phyloP scores from a whole-genome alignment of 768 basidiomycete species.

The Mycena maculata region DNA sequence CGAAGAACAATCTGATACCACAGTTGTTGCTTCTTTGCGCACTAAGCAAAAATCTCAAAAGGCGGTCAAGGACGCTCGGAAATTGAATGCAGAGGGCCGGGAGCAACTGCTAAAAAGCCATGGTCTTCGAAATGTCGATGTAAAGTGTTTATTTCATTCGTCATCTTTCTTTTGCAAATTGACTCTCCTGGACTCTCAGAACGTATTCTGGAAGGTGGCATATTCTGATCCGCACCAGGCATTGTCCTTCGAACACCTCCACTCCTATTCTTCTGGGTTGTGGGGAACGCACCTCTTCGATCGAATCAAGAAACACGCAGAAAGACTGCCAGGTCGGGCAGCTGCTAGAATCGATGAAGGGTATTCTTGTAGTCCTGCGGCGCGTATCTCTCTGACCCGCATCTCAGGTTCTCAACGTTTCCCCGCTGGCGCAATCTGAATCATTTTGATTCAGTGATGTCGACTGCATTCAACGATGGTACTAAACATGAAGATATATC shows the following conservation, averaged over 20 bases:
- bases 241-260: conserved; percentile 53
- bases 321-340: conserved; percentile 11
- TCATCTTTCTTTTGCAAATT: not conserved
- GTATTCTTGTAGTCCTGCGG: conserved; percentile 38
- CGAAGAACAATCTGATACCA: conserved; percentile 39
- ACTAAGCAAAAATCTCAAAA: conserved; percentile 30
- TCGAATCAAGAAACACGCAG: conserved; percentile 40
- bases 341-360: conserved; percentile 36
- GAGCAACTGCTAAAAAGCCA: conserved; percentile 39
- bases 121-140: conserved; percentile 39
- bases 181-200: conserved; percentile 41
- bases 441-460: conserved; percentile 42
- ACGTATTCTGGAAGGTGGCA: conserved; percentile 53
- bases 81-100: not conserved
- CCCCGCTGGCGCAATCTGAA: conserved; percentile 49
- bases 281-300: conserved; percentile 43
- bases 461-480: conserved; percentile 47
- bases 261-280: conserved; percentile 36
- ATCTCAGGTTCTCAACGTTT: conserved; percentile 34
- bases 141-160: conserved; percentile 24
- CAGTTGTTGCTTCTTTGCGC: conserved; percentile 16
- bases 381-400: not conserved
- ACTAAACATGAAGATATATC: conserved; percentile 50
- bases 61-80: conserved; percentile 29
- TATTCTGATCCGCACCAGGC: conserved; percentile 48